Conservation (phyloP, 352 stramenopile species). For the Globisporangium nodosum region DNA sequence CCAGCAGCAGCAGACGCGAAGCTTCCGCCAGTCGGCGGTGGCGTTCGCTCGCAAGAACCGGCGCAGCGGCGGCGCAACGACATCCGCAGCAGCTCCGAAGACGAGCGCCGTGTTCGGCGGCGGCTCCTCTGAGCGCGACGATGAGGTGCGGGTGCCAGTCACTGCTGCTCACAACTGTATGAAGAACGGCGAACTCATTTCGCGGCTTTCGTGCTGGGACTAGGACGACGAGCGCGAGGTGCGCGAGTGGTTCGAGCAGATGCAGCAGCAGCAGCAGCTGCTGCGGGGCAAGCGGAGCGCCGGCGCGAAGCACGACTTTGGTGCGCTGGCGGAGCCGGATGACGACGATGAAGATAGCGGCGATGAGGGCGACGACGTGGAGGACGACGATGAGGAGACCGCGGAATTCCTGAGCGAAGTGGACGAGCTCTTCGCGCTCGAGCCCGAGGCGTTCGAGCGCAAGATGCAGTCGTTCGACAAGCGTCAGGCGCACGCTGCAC, state of each 20-base stretch:
- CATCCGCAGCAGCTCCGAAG: background rate
- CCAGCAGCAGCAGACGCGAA: background rate
- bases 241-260: slow-evolving; percentile 37
- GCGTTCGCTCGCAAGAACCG: background rate
- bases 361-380: slow-evolving; percentile 19
- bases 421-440: slow-evolving; percentile 61
- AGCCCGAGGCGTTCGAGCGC: slow-evolving; percentile 54
- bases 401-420: slow-evolving; percentile 67
- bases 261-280: slow-evolving; percentile 25
- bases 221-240: slow-evolving; percentile 40
- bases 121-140: background rate
- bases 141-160: background rate
- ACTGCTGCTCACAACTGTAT: background rate
- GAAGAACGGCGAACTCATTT: background rate
- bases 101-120: background rate
- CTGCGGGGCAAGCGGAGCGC: slow-evolving; percentile 17
- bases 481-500: slow-evolving; percentile 21
- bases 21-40: background rate
- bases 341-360: slow-evolving; percentile 13
- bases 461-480: slow-evolving; percentile 47
- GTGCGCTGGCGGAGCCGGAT: slow-evolving; percentile 21
- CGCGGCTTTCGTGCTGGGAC: background rate
- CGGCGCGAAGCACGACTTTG: slow-evolving; percentile 27
- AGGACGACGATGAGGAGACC: slow-evolving; percentile 44
- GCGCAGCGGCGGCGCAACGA: background rate